Percentiles rank a stretch among this genome's conserved stretches.
Conservation (phyloP, 2,329 filamentous ascomycete genomes). For the Epichloe brachyelytri region DNA sequence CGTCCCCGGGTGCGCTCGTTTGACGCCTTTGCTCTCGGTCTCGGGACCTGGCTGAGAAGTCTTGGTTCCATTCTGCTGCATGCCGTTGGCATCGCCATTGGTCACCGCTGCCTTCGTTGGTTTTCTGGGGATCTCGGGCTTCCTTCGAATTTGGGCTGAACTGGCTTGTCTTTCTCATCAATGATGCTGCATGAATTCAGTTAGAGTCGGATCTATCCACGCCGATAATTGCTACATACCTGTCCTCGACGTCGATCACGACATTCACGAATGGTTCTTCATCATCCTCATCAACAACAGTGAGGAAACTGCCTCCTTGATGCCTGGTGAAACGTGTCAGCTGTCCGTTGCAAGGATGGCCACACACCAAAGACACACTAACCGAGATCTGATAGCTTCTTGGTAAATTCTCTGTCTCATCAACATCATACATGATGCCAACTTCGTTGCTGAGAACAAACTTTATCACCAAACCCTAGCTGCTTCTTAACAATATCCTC, state of each 20-base stretch:
- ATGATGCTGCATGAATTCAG: constrained; percentile 26
- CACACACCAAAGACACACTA: constrained; percentile 11
- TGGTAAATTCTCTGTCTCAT: constrained; percentile 76
- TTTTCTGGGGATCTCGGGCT: constrained; percentile 38
- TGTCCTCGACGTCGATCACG: constrained; percentile 54
- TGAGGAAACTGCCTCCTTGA: constrained; percentile 66
- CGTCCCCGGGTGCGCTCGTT: constrained; percentile 34
- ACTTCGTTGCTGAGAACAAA: constrained; percentile 64
- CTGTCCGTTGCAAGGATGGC: background rate
- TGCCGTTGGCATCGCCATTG: constrained; percentile 26
- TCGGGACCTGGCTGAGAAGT: constrained; percentile 21
- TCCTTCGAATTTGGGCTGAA: constrained; percentile 33
- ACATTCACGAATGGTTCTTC: constrained; percentile 66
- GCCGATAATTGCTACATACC: constrained; percentile 29
- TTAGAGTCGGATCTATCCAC: background rate
- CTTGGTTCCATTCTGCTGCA: constrained; percentile 28
- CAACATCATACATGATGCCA: constrained; percentile 76
- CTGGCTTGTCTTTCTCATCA: constrained; percentile 37
- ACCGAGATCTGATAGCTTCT: constrained; percentile 68
- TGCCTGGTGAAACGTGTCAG: constrained; percentile 32
- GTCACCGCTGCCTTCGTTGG: constrained; percentile 29
- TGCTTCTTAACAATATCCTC: constrained; percentile 56
- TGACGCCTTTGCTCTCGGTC: constrained; percentile 24
- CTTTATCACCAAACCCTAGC: constrained; percentile 59
- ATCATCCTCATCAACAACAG: constrained; percentile 72